phyloP scores from a whole-genome alignment of 495 filamentous ascomycete species.

The Aspergillus sparsus region DNA sequence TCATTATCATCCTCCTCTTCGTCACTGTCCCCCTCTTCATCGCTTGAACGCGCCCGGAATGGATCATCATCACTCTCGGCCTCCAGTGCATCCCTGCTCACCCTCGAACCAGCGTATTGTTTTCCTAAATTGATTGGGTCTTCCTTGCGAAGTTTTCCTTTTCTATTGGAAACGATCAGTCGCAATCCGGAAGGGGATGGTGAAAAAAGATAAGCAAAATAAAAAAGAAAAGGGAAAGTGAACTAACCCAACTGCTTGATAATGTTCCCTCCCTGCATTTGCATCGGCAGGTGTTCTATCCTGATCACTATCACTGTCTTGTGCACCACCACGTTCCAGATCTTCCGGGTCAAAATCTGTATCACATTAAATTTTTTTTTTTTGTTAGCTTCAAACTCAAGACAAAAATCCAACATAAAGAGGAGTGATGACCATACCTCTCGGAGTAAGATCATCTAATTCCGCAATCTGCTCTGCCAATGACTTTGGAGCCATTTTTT shows the following conservation, averaged over 20 bases:
- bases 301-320: constrained; percentile 55
- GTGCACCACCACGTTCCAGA: constrained; percentile 52
- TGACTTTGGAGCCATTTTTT: constrained; percentile 36
- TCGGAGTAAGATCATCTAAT: constrained; percentile 61
- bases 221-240: constrained; percentile 1
- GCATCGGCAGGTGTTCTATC: constrained; percentile 39
- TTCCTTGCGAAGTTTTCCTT: constrained; percentile 80
- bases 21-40: constrained; percentile 43
- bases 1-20: constrained; percentile 44
- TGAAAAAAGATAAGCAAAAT: background rate
- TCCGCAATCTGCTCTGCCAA: constrained; percentile 67
- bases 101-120: constrained; percentile 74
- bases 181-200: background rate
- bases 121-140: constrained; percentile 64
- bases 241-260: constrained; percentile 73
- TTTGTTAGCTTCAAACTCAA: constrained; percentile 2
- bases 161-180: constrained; percentile 48
- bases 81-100: constrained; percentile 72
- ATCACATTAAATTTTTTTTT: constrained; percentile 8
- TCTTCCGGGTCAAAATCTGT: constrained; percentile 90
- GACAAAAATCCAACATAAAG: background rate
- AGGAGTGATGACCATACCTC: constrained; percentile 45
- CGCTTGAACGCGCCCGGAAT: constrained; percentile 37
- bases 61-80: constrained; percentile 51
- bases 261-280: constrained; percentile 73